Evolutionary conservation across 2,329 filamentous ascomycete genomes (phyloP).

Genomic region (Celoporthe dispersa): DNA sequence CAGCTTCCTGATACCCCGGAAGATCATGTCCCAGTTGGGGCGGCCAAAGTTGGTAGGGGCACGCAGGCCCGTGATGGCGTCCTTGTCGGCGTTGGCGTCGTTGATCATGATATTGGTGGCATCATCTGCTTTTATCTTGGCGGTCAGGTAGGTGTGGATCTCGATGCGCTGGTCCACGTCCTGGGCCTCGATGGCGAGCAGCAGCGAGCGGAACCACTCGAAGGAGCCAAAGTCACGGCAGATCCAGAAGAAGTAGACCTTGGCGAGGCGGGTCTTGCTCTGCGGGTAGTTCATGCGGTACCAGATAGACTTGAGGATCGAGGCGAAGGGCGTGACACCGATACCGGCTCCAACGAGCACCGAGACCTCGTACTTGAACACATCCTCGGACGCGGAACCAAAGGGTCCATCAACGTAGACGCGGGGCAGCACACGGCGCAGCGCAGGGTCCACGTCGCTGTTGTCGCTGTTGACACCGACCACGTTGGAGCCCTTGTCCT

Average conservation of each 20-base stretch:
- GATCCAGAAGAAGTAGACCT: conserved; percentile 94
- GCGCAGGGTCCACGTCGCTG: conserved; percentile 67
- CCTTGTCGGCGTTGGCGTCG: conserved; percentile 81
- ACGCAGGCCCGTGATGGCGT: conserved; percentile 81
- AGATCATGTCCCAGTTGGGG: conserved; percentile 91
- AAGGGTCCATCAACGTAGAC: conserved; percentile 87
- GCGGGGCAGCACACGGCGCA: conserved; percentile 75
- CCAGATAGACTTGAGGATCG: conserved; percentile 90
- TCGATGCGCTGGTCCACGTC: conserved; percentile 84
- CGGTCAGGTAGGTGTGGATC: conserved; percentile 87
- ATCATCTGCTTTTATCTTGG: conserved; percentile 84
- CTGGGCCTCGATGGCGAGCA: conserved; percentile 84
- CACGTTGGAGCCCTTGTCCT: conserved; percentile 64
- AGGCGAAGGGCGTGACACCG: conserved; percentile 84
- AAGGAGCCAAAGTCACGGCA: conserved; percentile 87
- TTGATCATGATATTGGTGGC: conserved; percentile 94
- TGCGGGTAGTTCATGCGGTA: conserved; percentile 90
- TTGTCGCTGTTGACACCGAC: conserved; percentile 67
- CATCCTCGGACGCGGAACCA: conserved; percentile 83
- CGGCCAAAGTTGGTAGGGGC: conserved; percentile 85
- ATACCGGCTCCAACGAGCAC: conserved; percentile 83
- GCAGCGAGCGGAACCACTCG: conserved; percentile 85
- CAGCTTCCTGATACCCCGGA: conserved; percentile 80
- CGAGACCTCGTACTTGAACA: conserved; percentile 85
- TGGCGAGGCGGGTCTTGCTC: conserved; percentile 76